Percentiles rank a stretch among this genome's conserved stretches.
Conservation (phyloP, 31 red algal species). For the Odonthalia washingtoniensis region DNA sequence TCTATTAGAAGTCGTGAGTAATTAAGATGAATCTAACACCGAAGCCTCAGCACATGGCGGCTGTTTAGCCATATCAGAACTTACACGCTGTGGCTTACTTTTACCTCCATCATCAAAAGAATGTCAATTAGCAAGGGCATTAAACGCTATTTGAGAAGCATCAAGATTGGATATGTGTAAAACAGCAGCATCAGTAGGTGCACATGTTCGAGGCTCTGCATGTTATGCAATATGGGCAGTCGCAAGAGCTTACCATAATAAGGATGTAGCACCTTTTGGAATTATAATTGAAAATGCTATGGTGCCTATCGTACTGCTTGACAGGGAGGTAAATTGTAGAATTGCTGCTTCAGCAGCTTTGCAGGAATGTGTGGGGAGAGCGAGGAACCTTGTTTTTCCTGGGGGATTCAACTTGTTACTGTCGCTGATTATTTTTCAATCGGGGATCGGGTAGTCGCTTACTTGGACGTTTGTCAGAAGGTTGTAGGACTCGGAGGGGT, state of each 20-base stretch:
- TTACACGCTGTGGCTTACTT: constrained; percentile 76
- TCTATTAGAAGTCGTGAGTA: constrained; percentile 45
- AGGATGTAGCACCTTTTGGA: constrained; percentile 44
- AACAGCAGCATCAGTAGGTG: constrained; percentile 60
- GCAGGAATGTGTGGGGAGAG: constrained; percentile 93
- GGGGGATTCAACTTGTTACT: constrained; percentile 67
- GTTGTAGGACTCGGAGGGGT: constrained; percentile 65
- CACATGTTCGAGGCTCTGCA: constrained; percentile 87
- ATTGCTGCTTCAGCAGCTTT: constrained; percentile 93
- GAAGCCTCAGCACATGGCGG: constrained; percentile 79
- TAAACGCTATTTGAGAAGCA: constrained; percentile 40
- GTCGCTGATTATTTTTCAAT: constrained; percentile 85
- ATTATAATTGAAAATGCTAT: constrained; percentile 52
- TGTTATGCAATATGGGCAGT: constrained; percentile 93
- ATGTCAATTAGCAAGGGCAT: constrained; percentile 7
- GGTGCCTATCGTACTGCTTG: constrained; percentile 69
- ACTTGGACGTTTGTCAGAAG: constrained; percentile 57
- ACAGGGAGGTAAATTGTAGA: constrained; percentile 92
- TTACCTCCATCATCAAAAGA: constrained; percentile 45
- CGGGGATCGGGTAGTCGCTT: constrained; percentile 60
- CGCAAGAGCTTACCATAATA: constrained; percentile 70
- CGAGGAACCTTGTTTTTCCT: constrained; percentile 40
- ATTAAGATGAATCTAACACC: constrained; percentile 21
- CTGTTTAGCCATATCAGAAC: constrained; percentile 88
- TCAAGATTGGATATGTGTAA: constrained; percentile 69